Evolutionary conservation across 2,329 filamentous ascomycete genomes (phyloP), one percentile per base, ranked within the genome.

Genomic region (Alternaria novae-zelandiae): DNA sequence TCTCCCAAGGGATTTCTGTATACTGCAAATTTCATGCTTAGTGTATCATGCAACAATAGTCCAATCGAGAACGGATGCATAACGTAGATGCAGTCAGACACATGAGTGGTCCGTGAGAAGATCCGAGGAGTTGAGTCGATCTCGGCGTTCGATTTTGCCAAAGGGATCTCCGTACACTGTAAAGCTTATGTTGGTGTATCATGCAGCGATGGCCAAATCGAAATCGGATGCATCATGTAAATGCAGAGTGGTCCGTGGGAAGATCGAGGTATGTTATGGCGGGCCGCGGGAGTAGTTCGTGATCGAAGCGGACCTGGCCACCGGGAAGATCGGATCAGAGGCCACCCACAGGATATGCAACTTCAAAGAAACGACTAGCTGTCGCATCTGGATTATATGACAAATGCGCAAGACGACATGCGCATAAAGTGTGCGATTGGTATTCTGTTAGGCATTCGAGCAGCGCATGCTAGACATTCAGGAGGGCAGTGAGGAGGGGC

Each of bases 341-440:
- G 32, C 32, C 7, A 36, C 30, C 7, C 1, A 8, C 13, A 36
- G 3, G 30, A 0, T 1, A 1, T 15, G 30, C 30, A 1, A 3
- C 7, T 36, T 3, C 30, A 8, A 15, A 36, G 2, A 32, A 36
- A 15, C 30, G 30, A 4, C 0, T 1, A 15, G 30, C 2, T 1
- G 30, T 36, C 30, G 30, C 30, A 36, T 36, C 21, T 21, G 7
- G 8, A 2, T 15, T 36, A 32, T 8, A 32, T 15, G 4, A 15
- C 30, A 4, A 15, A 15, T 1, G 30, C 13, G 30, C 30, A 32
- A 32, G 1, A 32, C 12, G 1, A 15, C 15, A 4, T 32, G 4
- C 3, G 1, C 13, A 32, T 1, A 36, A 1, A 3, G 13, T 4
- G 6, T n/a, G 7, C 6, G 13, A 36, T n/a, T 0, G 0, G 0